phyloP scores from a whole-genome alignment of 1,139 yeast species.

The Zygotorulaspora mrakii region DNA sequence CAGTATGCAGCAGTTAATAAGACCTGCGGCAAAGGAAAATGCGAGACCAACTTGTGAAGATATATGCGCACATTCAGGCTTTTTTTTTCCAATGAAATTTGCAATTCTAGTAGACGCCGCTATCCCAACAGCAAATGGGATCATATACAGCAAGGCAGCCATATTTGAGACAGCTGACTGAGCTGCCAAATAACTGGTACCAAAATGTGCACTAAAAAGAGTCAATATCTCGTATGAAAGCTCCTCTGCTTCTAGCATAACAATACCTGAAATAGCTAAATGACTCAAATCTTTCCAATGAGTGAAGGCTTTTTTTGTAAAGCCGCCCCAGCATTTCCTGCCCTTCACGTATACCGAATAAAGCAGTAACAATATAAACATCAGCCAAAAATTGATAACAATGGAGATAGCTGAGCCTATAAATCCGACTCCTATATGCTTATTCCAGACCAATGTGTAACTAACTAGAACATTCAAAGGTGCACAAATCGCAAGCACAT shows the following conservation, averaged over 20 bases:
- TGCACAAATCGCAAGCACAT: constrained; percentile 70
- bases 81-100: constrained; percentile 78
- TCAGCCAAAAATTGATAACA: constrained; percentile 65
- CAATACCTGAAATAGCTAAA: constrained; percentile 67
- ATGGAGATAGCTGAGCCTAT: constrained; percentile 74
- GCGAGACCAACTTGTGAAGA: constrained; percentile 63
- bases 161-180: constrained; percentile 83
- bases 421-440: constrained; percentile 56
- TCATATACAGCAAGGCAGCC: constrained; percentile 76
- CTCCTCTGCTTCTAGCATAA: constrained; percentile 73
- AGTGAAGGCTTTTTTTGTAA: constrained; percentile 45
- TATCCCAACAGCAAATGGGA: constrained; percentile 85
- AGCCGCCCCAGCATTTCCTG: constrained; percentile 69
- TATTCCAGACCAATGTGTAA: constrained; percentile 76
- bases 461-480: constrained; percentile 72
- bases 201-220: constrained; percentile 70
- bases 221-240: constrained; percentile 71
- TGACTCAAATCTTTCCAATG: constrained; percentile 60
- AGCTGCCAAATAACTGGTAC: constrained; percentile 79
- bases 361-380: constrained; percentile 51
- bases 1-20: constrained; percentile 52
- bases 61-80: constrained; percentile 56
- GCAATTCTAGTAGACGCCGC: constrained; percentile 87
- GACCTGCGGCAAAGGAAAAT: constrained; percentile 57
- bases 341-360: constrained; percentile 63